Evolutionary conservation across 2,329 filamentous ascomycete genomes (phyloP).

Genomic region (Colletotrichum cuscutae): DNA sequence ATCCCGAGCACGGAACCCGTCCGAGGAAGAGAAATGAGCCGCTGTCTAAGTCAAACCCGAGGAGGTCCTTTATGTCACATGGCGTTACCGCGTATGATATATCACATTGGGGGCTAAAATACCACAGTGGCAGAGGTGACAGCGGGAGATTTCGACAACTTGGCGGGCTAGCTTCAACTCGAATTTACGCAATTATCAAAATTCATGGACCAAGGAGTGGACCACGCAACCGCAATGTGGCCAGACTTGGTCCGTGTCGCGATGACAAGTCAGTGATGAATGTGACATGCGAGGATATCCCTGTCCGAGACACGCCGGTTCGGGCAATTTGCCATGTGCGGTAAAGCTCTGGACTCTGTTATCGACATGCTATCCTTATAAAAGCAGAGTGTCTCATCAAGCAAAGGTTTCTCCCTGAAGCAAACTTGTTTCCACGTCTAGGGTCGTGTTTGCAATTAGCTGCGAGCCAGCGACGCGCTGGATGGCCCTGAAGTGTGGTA

Average conservation of each 20-base stretch:
- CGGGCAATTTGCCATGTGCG: constrained; percentile 17
- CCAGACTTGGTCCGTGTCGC: constrained; percentile 18
- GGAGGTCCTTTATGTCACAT: neutral
- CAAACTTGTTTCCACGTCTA: neutral
- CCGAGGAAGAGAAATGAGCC: constrained; percentile 3
- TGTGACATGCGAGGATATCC: constrained; percentile 12
- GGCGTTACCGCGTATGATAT: neutral
- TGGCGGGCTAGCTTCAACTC: neutral
- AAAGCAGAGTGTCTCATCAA: neutral
- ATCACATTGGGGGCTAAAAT: constrained; percentile 13
- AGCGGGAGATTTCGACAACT: neutral
- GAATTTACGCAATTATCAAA: neutral
- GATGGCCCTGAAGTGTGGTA: neutral
- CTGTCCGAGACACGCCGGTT: constrained; percentile 11
- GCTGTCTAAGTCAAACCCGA: neutral
- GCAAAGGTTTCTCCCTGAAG: neutral
- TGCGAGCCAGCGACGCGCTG: neutral
- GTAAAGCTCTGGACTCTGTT: constrained; percentile 3
- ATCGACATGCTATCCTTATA: constrained; percentile 12
- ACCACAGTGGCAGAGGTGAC: neutral
- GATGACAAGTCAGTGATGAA: neutral
- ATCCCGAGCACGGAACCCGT: neutral
- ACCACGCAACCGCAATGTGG: neutral
- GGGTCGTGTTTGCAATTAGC: neutral
- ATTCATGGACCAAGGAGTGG: neutral